Base-by-base conservation (phyloP, 1,284 basidiomycete genomes). In the Microbotryum silenes-acaulis region DNA sequence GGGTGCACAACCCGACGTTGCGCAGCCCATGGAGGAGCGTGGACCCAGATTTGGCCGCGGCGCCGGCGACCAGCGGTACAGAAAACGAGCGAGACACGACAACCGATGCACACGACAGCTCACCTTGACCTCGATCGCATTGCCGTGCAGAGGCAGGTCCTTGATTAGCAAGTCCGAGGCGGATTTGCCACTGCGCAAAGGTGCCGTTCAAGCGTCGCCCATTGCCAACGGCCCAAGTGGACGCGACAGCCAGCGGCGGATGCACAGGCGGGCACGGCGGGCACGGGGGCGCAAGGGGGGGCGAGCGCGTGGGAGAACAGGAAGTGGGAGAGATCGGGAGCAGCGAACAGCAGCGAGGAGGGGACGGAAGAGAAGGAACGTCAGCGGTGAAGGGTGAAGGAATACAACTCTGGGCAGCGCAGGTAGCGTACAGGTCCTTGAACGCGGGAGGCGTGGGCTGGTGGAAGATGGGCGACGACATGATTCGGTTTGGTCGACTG, bases 161-260 rank as follows among this genome's bases (percentile, higher is more conserved):
- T 89, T 93, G 78, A 82, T 81, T 72, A 98, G 82, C 70, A 97
- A 81, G 83, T 98, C 94, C 75, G 86, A 89, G 78, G 92, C 91
- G 72, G 91, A 92, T 85, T 96, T 96, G 79, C 93, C 94, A 56
- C 67, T 69, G 63, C 37, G 12, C 37, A 42, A 10, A 42, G 16
- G 12, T 42, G 37, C 25, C 21, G 8, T 37, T 37, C 27, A 21
- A 27, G 54, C 10, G 54, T n/a, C n/a, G 54, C 31, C 31, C 14
- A 42, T 42, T 14, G 37, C 12, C 37, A 42, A 42, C 37, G 29
- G 29, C 29, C 29, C 31, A 31, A 25, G 16, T 53, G 51, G 31
- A 25, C 33, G 37, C 54, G 54, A 25, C 54, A 56, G 54, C 25
- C 27, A 29, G 27, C 21, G 48, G 48, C 23, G 12, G 48, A 4